Conservation (phyloP, 2,329 filamentous ascomycete genomes). For the Fusarium devonianum region DNA sequence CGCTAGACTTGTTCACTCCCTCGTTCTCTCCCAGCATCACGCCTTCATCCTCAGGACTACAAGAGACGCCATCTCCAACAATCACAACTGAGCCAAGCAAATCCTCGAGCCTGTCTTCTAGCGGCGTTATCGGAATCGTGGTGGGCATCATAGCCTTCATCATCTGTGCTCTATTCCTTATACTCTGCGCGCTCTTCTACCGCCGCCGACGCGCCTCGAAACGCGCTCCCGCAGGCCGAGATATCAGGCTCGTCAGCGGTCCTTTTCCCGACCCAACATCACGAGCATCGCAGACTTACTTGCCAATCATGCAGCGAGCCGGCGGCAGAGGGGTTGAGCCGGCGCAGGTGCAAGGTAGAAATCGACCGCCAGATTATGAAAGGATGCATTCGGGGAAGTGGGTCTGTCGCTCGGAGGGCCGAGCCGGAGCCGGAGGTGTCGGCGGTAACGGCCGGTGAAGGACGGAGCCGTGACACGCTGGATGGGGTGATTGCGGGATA, state of each 20-base stretch:
- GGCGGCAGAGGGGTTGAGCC: neutral
- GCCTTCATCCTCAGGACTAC: neutral
- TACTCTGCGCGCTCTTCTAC: neutral
- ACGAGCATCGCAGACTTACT: neutral
- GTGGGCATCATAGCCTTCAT: neutral
- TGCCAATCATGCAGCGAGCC: neutral
- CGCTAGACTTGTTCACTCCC: neutral
- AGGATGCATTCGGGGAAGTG: neutral
- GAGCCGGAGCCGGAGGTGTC: neutral
- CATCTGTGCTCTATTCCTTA: neutral
- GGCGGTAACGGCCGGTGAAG: neutral
- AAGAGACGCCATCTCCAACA: neutral
- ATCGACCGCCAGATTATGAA: neutral
- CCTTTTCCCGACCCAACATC: conserved; percentile 2
- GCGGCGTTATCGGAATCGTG: conserved; percentile 2
- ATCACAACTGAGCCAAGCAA: neutral
- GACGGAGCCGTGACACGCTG: neutral
- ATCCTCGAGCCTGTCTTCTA: neutral
- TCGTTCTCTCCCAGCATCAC: neutral
- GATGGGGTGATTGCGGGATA: neutral
- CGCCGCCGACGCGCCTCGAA: neutral
- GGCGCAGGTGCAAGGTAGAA: neutral
- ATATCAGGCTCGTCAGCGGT: neutral
- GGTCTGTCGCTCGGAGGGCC: neutral
- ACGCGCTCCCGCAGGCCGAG: neutral